phyloP scores from a whole-genome alignment of 768 basidiomycete species.

The Hygrophoropsis aurantiaca region DNA sequence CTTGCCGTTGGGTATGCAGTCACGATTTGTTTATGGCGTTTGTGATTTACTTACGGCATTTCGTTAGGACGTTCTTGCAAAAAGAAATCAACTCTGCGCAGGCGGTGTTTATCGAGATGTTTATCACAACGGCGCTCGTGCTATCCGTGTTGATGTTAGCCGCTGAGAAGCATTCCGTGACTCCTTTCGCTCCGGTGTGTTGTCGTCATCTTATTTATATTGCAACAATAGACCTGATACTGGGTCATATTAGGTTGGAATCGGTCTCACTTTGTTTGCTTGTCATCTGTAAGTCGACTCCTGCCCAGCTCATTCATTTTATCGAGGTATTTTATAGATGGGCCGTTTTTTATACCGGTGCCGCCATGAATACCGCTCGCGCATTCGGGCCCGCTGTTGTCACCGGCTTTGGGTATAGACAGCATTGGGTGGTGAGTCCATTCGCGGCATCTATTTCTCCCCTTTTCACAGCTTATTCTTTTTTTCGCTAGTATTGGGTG shows the following conservation, averaged over 20 bases:
- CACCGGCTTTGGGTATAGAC: conserved; percentile 49
- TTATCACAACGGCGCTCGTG: conserved; percentile 58
- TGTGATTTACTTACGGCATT: conserved; percentile 3
- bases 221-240: background rate
- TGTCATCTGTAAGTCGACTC: conserved; percentile 50
- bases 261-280: conserved; percentile 64
- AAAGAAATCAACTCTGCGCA: conserved; percentile 51
- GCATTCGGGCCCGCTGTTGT: conserved; percentile 71
- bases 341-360: conserved; percentile 62
- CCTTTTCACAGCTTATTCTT: background rate
- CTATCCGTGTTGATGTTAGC: conserved; percentile 73
- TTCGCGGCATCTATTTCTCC: background rate
- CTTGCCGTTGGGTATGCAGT: conserved; percentile 52
- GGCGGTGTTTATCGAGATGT: conserved; percentile 72
- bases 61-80: conserved; percentile 46
- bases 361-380: conserved; percentile 67
- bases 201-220: background rate
- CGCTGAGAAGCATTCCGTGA: conserved; percentile 64
- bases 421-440: conserved; percentile 64
- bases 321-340: conserved; percentile 37
- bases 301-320: background rate
- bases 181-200: conserved; percentile 65
- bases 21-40: background rate
- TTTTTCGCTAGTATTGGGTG: conserved; percentile 57
- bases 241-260: conserved; percentile 47